Evolutionary conservation across 169 alveolate genomes (phyloP), one percentile per base, ranked within the genome.

Genomic region (Babesia bigemina): DNA sequence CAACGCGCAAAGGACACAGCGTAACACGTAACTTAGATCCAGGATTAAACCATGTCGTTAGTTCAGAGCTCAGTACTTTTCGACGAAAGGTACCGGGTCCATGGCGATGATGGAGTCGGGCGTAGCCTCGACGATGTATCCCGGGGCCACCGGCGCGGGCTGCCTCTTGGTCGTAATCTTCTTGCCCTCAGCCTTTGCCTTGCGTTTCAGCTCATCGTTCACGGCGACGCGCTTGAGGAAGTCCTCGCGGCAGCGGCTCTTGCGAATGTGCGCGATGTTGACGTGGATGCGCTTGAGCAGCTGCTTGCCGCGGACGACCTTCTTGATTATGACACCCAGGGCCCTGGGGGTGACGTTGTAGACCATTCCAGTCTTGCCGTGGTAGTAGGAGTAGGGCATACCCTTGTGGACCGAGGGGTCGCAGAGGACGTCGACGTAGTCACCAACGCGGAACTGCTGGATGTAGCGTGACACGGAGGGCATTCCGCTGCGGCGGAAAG

Each of bases 321-420:
- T 98, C 93, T 95, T 95, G 61, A 98, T 95, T 88, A 95, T 95
- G 49, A 98, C 99, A 28, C 99, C 99, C 42, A 97, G 88, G 36
- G 99, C 97, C 75, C 96, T 92, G 63, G 95, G 97, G 63, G 98
- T 92, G 56, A 98, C 98, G 86, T 97, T 96, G 96, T 95, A 98
- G 58, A 98, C 98, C 70, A 93, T 93, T 44, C 99, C 99, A 29
- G 99, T 98, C 84, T 97, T 92, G 53, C 99, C 99, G 90, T 98
- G 99, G 94, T 97, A 98, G 91, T 89, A 96, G 52, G 96, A 94
- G 92, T 95, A 95, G 44, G 99, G 99, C 99, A 97, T 95, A 39
- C 99, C 99, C 91, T 96, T 96, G 92, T 97, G 99, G 73, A 95
- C 93, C 53, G 99, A 88, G 42, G 99, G 97, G 86, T 98, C 99